Base-by-base conservation (phyloP, 2,329 filamentous ascomycete genomes). In the Fusarium virguliforme region DNA sequence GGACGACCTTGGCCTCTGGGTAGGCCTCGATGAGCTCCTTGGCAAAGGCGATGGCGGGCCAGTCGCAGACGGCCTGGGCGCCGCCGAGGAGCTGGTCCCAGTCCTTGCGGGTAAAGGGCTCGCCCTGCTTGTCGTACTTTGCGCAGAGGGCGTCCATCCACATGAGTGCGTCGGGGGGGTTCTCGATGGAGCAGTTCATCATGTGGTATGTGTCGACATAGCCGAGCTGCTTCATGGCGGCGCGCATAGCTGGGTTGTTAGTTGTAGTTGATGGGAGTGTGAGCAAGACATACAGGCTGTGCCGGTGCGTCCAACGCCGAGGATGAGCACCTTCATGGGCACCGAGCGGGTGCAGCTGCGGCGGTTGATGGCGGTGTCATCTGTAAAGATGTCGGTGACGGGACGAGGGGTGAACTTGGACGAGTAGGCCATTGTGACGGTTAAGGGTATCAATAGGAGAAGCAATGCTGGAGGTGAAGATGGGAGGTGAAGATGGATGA, bases 181-280 rank as follows among this genome's bases (percentile, higher is more conserved):
- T 92, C 81, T 92, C 90, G 66, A 91, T 88, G 65, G 87, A 89
- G 71, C 87, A 89, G 74, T 86, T 90, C 88, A 91, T 90, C 90
- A 92, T 92, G 83, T 93, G 91, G 84, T 93, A 92, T 66, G 88
- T 90, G 79, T 91, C 89, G 74, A 87, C 83, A 78, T 90, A 92
- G 68, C 91, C 91, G 41, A 93, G 85, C 73, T 88, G 84, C 76
- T 90, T 86, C 78, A 93, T 86, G 22, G 91, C 91, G 46, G 86
- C 87, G 67, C 90, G 86, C 76, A 92, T 87, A 46, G 90, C 88
- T 90, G 62, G 50, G 12, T 24, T 50, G 43, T 50, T 50, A 50
- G 43, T 26, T 4, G 9, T 30, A 30, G 4, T 48, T 13, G 18
- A 18, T 18, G 22, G n/a, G 2, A 18, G 26, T 9, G 24, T 26